phyloP scores from a whole-genome alignment of 805 yeast species.

The Kazachstania bromeliacearum region DNA sequence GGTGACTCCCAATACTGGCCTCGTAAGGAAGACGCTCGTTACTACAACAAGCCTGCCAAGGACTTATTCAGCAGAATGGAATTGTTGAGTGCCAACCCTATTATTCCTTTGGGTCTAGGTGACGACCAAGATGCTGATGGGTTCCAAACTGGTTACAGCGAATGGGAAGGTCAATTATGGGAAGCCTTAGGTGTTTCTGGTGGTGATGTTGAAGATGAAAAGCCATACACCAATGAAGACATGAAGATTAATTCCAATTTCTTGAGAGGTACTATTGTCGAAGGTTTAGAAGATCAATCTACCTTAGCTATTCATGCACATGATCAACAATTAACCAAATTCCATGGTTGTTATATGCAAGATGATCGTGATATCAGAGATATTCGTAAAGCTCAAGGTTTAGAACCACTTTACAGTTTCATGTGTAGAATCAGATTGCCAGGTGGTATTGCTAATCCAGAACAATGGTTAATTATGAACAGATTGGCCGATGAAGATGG shows the following conservation, averaged over 20 bases:
- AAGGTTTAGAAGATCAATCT: conserved; percentile 67
- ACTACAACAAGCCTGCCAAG: conserved; percentile 82
- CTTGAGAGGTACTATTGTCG: conserved; percentile 88
- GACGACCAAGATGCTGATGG: conserved; percentile 98
- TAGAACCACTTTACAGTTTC: conserved; percentile 93
- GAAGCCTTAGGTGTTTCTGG: conserved; percentile 78
- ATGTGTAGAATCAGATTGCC: conserved; percentile 95
- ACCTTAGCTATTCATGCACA: conserved; percentile 88
- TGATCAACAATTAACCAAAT: conserved; percentile 91
- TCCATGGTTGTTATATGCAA: conserved; percentile 98
- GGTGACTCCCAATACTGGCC: conserved; percentile 98
- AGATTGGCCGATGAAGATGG: conserved; percentile 74
- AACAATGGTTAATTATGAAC: conserved; percentile 82
- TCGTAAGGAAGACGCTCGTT: conserved; percentile 87
- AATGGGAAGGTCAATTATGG: conserved; percentile 84
- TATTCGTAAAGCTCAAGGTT: conserved; percentile 80
- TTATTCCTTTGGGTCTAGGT: conserved; percentile 77
- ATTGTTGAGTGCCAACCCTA: conserved; percentile 62
- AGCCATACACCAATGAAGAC: conserved; percentile 90
- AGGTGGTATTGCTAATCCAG: conserved; percentile 82
- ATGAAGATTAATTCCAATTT: conserved; percentile 81
- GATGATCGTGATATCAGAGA: conserved; percentile 96
- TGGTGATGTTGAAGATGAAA: conserved; percentile 75
- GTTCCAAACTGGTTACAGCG: conserved; percentile 78
- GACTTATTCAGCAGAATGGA: conserved; percentile 60